Evolutionary conservation across 768 basidiomycete species (phyloP), one percentile per base, ranked within the genome.

Genomic region (Daedalea quercina): DNA sequence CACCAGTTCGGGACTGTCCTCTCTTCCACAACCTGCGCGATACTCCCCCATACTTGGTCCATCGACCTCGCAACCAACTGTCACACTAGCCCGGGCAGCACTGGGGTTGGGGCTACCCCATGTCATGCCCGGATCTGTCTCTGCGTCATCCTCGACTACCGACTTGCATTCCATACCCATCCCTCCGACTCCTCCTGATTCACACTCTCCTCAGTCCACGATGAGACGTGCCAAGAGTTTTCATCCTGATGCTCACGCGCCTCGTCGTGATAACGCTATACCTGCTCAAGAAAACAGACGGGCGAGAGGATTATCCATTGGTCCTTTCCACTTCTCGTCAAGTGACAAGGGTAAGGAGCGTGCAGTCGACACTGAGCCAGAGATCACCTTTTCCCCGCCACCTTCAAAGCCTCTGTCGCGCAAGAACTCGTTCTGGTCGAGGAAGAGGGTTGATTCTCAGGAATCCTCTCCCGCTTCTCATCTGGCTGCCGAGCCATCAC

Each of bases 391-490:
- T 22, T 33, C 63, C 35, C 53, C 67, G 4, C 65, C 64, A 6
- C 55, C 68, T 19, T 65, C 74, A 7, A 77, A 74, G 37, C 60
- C 72, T 3, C 56, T 84, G 28, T 67, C 75, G 11, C 78, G 84
- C 47, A 81, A 80, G 63, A 61, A 80, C 9, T 88, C 87, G 6
- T 87, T 87, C 60, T 88, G 85, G 85, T 66, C 65, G 1, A 76
- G 79, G 54, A 82, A 73, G 67, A 74, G 78, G 53, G 55, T 65
- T 15, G 57, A 64, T 22, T 63, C 65, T 9, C 62, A 56, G 1
- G 52, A 61, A 2, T 54, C 62, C 9, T 11, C 65, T 26, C 62
- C 72, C 19, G 62, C 64, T 62, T 67, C 45, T 53, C 63, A 50
- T 67, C 59, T 60, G 12, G 51, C 52, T 15, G 43, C 60, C 6